Conservation (phyloP, 306 rosid genomes). For the Castanospermum australe region DNA sequence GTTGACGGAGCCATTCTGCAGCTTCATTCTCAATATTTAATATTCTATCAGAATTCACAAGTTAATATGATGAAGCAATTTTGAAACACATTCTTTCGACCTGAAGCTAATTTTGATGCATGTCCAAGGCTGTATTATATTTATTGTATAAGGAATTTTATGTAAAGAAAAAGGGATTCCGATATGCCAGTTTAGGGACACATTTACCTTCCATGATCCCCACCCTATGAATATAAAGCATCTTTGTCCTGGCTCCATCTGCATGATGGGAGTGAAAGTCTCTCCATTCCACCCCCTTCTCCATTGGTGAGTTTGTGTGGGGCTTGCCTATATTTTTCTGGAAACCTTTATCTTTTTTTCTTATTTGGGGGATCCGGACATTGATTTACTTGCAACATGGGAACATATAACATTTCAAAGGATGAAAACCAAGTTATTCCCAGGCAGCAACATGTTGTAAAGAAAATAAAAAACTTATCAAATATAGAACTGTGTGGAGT, state of each 20-base stretch:
- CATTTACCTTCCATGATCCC: background rate
- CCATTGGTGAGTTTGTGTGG: background rate
- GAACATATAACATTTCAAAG: background rate
- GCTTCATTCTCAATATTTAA: background rate
- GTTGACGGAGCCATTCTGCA: background rate
- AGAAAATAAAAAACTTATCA: background rate
- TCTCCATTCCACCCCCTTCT: background rate
- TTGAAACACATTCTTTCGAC: background rate
- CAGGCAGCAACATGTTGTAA: conserved; percentile 3
- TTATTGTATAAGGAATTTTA: background rate
- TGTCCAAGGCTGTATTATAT: background rate
- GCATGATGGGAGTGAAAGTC: background rate
- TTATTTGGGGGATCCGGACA: background rate
- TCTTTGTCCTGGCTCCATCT: background rate
- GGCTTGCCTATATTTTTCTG: background rate
- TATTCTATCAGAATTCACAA: background rate
- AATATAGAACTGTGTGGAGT: background rate
- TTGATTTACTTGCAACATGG: background rate
- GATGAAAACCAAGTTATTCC: background rate
- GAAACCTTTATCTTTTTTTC: background rate
- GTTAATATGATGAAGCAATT: background rate
- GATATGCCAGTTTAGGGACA: background rate
- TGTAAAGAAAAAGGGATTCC: background rate
- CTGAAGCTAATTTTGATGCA: background rate
- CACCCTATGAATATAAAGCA: background rate